Evolutionary conservation across 176 grass and related monocot species (phyloP).

Genomic region (Luzula sylvatica): DNA sequence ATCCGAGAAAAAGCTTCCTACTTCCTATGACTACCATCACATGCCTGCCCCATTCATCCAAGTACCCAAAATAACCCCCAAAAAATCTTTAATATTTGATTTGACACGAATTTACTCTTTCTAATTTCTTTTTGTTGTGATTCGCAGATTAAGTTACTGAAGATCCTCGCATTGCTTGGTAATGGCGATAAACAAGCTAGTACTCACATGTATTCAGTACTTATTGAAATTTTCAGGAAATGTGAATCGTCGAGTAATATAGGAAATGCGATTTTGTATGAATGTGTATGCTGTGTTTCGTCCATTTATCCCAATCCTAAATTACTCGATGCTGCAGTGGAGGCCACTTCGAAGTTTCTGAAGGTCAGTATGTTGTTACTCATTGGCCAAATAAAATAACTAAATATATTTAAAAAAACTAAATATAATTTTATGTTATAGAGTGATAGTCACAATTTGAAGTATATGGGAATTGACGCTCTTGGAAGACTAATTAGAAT

Average conservation of each 20-base stretch:
- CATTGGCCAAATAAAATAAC: too few relatives aligned
- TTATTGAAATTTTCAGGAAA: conserved; percentile 94
- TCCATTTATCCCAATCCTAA: conserved; percentile 93
- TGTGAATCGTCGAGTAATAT: conserved; percentile 90
- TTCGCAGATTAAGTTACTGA: conserved; percentile 91
- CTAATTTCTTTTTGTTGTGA: conserved; percentile 13
- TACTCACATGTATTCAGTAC: conserved; percentile 68
- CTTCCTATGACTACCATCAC: conserved; percentile 96
- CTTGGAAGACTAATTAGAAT: conserved; percentile 95
- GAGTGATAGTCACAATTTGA: conserved; percentile 99
- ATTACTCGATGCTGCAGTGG: conserved; percentile 78
- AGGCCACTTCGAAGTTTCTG: conserved; percentile 95
- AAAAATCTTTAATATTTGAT: conserved; percentile 2
- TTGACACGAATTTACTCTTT: conserved; percentile 16
- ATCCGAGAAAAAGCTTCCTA: conserved; percentile 89
- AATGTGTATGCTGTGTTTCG: conserved; percentile 95
- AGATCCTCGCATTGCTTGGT: conserved; percentile 92
- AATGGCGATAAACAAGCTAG: conserved; percentile 91
- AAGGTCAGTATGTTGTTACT: too few relatives aligned
- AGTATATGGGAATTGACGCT: conserved; percentile 99
- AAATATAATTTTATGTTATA: conserved; percentile 26
- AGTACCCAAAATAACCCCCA: conserved; percentile 29
- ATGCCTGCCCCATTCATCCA: conserved; percentile 99
- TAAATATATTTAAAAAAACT: too few relatives aligned
- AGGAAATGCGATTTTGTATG: conserved; percentile 94